Conservation (phyloP, 306 rosid genomes). For the Amphicarpaea edgeworthii region DNA sequence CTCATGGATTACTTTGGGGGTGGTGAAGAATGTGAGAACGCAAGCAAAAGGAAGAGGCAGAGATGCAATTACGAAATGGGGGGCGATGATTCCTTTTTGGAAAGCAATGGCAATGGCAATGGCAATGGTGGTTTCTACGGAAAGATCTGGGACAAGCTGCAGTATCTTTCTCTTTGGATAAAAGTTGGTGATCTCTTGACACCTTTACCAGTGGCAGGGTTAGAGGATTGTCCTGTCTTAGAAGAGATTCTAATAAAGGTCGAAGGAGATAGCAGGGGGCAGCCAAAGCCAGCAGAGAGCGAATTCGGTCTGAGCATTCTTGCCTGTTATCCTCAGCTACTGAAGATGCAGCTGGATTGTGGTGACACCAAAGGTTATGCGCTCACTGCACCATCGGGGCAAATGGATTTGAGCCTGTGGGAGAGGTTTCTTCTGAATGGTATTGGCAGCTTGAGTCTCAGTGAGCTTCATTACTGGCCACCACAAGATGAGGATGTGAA, state of each 20-base stretch:
- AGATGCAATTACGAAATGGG: slow-evolving; percentile 52
- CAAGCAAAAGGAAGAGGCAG: slow-evolving; percentile 64
- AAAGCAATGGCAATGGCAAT: slow-evolving; percentile 52
- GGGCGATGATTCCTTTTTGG: slow-evolving; percentile 42
- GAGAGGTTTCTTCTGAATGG: slow-evolving; percentile 89
- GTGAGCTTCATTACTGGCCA: slow-evolving; percentile 90
- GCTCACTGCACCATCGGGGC: slow-evolving; percentile 78
- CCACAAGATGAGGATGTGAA: slow-evolving; percentile 87
- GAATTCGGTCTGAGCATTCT: slow-evolving; percentile 76
- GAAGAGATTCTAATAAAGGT: slow-evolving; percentile 75
- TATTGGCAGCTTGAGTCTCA: slow-evolving; percentile 62
- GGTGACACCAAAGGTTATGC: slow-evolving; percentile 85
- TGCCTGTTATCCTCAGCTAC: slow-evolving; percentile 61
- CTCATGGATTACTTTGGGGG: slow-evolving; percentile 45
- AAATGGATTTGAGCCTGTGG: slow-evolving; percentile 91
- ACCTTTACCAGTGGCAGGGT: slow-evolving; percentile 70
- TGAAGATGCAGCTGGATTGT: slow-evolving; percentile 85
- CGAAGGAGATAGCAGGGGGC: slow-evolving; percentile 84
- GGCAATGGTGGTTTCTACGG: slow-evolving; percentile 55
- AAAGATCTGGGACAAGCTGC: slow-evolving; percentile 71
- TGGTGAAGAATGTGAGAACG: slow-evolving; percentile 48
- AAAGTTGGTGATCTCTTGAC: slow-evolving; percentile 79
- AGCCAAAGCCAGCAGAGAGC: slow-evolving; percentile 53
- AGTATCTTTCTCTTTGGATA: slow-evolving; percentile 84
- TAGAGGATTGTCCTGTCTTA: slow-evolving; percentile 77